Evolutionary conservation across 257 asterid genomes (phyloP), one percentile per base, ranked within the genome.

Genomic region (Solanum boliviense): DNA sequence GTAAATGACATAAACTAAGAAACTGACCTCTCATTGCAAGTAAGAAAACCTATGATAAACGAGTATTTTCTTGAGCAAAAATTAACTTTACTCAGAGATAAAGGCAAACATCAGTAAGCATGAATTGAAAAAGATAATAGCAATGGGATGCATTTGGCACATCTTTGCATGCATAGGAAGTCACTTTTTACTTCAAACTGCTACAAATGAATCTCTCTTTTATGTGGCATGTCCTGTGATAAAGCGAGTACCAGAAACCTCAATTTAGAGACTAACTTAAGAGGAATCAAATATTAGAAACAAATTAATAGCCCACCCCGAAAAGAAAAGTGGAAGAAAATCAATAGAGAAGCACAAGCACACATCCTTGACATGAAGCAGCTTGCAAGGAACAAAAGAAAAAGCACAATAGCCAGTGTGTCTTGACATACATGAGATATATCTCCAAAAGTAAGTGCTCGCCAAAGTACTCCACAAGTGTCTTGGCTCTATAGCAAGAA

Each of bases 381-480:
- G 73, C 74, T 32, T 21, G 58, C 21, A 35, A 38, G 29, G 78
- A 87, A 76, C 62, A 87, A 46, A 31, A 3, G 13, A 29, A 18
- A 85, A 21, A 74, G 38, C 67, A 78, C 21, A 44, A 56, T 20
- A 52, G 74, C 23, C 68, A 85, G 41, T 76, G 85, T 86, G 88
- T 86, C 25, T 72, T 70, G 88, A 88, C 97, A 78, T 95, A 94
- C 98, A 93, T 83, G 85, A 83, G 90, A 88, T 96, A 95, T 88
- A 88, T 92, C 85, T 92, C 91, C 87, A 89, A 90, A 86, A 86
- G 84, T 72, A 95, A 95, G 91, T 93, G 93, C 92, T 95, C 97
- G 56, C 95, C 98, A 73, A 95, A 95, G 92, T 95, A 95, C 86
- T 95, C 94, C 62, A 95, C 98, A 75, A 94, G 94, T 88, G 89